phyloP scores from a whole-genome alignment of 345 rosid species.

The Citrus australasica region DNA sequence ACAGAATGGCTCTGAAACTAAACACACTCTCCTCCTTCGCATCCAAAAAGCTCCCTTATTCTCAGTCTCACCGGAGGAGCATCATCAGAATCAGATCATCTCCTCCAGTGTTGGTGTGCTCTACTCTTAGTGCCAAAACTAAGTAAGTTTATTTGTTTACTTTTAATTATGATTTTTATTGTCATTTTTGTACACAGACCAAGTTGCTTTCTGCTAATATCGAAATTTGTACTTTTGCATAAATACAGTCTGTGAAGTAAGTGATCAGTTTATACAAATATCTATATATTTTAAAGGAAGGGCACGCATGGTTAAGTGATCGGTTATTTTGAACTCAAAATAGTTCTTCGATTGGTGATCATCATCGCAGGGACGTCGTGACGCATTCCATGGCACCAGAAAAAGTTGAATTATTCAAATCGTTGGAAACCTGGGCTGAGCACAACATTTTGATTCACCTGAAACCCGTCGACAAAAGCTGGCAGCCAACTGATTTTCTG shows the following conservation, averaged over 20 bases:
- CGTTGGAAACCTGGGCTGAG: conserved; percentile 39
- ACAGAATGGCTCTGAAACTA: background rate
- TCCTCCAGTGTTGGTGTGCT: background rate
- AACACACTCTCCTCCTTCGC: background rate
- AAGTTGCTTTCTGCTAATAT: no score
- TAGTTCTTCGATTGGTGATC: no score
- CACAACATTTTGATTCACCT: conserved; percentile 28
- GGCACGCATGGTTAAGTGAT: no score
- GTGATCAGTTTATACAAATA: no score
- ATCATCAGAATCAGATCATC: background rate
- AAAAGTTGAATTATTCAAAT: conserved; percentile 37
- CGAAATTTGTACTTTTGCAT: no score
- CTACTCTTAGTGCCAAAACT: background rate
- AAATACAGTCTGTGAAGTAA: no score
- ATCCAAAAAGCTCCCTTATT: background rate
- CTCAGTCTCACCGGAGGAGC: background rate
- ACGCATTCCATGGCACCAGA: conserved; percentile 38
- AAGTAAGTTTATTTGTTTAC: background rate
- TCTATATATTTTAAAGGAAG: no score
- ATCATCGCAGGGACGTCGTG: no score
- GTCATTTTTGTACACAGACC: no score
- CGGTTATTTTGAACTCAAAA: no score
- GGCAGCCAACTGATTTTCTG: conserved; percentile 44
- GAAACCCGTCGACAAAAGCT: conserved; percentile 36
- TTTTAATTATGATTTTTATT: background rate